Evolutionary conservation across 2,329 filamentous ascomycete genomes (phyloP), one percentile per base, ranked within the genome.

Genomic region (Hypocreales sp.): DNA sequence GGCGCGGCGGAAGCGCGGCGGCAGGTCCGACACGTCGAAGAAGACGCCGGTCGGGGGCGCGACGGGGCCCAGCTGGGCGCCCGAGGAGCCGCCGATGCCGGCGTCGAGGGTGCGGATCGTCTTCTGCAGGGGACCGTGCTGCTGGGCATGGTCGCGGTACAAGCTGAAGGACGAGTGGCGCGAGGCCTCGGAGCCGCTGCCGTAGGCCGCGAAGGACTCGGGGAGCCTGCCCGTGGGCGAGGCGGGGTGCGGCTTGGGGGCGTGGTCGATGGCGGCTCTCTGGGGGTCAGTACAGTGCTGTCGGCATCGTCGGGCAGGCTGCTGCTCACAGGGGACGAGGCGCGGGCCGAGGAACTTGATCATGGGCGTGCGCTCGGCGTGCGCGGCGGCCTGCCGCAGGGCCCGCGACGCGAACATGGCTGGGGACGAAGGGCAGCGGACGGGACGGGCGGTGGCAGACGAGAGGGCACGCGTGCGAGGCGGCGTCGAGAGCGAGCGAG

Each of bases 1-100:
- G 26, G 70, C 60, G 38, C 83, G 70, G 46, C 76, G 72, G 69
- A 94, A 98, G 43, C 87, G 72, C 36, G 63, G 51, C 12, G 90
- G 87, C 15, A 98, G 73, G 58, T 98, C 80, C 41, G 72, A 80
- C 41, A 84, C 73, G 55, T 95, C 90, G 50, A 93, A 94, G 55
- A 67, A 83, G 51, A 82, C 61, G 40, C 87, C 87, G 44, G 72
- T 56, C 33, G 67, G 66, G 20, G 86, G 67, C 39, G 67, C 50
- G 35, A 95, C 63, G 9, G 79, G 58, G 25, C 87, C 86, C 8
- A 94, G 64, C 20, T 75, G 60, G 34, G 71, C 57, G 30, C 82
- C 86, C 8, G 79, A 52, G 31, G 60, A 50, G 42, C 70, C 68
- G 38, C 81, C 81, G 35, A 68, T 51, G 39, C 61, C 60, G 17